Evolutionary conservation across 2,329 filamentous ascomycete genomes (phyloP).

Genomic region (Diaporthe helianthi): DNA sequence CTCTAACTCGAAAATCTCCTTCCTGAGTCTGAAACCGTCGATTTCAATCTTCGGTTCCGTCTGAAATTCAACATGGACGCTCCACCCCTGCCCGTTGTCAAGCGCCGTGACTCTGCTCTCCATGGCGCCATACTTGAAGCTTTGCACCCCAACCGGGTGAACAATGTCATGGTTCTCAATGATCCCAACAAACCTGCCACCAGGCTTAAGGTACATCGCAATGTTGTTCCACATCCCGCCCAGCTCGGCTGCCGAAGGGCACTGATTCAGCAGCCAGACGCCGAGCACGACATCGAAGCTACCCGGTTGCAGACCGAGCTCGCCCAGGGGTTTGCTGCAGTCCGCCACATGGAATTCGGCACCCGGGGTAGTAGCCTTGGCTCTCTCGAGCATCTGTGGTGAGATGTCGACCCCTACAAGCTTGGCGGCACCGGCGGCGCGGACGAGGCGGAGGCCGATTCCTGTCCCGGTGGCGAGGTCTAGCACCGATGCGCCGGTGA

Average conservation of each 20-base stretch:
- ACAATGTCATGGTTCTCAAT: constrained; percentile 2
- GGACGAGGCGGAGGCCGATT: neutral
- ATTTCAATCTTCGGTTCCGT: neutral
- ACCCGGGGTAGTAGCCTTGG: neutral
- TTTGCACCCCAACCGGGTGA: neutral
- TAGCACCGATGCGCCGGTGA: neutral
- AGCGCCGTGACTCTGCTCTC: neutral
- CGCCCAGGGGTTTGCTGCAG: neutral
- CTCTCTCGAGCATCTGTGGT: constrained; percentile 3
- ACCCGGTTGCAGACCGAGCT: neutral
- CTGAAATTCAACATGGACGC: neutral
- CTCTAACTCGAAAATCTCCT: neutral
- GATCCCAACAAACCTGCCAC: neutral
- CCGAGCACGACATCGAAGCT: constrained; percentile 18
- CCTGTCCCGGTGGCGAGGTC: constrained; percentile 11
- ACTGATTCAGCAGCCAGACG: constrained; percentile 6
- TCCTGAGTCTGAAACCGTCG: constrained; percentile 5
- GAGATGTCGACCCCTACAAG: constrained; percentile 15
- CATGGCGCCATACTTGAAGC: neutral
- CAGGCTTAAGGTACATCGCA: neutral
- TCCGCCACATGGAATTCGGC: neutral
- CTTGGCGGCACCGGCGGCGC: neutral
- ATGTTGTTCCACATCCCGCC: constrained; percentile 8
- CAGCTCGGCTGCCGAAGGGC: neutral
- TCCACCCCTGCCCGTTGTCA: neutral